Evolutionary conservation across 2,329 filamentous ascomycete species (phyloP).

Genomic region (Simplicillium aogashimaense): DNA sequence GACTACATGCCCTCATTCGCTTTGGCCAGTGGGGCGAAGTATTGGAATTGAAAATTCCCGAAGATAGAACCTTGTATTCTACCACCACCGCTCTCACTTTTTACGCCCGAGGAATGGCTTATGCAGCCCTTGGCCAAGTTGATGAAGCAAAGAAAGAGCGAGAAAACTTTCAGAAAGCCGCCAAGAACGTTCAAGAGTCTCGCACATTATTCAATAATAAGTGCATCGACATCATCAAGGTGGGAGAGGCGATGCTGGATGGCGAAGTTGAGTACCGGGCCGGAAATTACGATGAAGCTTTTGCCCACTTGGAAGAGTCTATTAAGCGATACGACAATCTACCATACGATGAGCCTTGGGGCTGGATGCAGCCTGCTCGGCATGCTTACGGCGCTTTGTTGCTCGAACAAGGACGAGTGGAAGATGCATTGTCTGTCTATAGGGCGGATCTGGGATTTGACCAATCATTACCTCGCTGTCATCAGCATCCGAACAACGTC

Average conservation of each 20-base stretch:
- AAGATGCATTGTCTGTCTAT: slow-evolving; percentile 48
- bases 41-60: slow-evolving; percentile 42
- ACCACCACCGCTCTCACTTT: slow-evolving; percentile 58
- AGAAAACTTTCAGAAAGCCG: slow-evolving; percentile 38
- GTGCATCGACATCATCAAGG: slow-evolving; percentile 46
- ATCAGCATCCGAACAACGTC: slow-evolving; percentile 62
- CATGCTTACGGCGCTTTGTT: slow-evolving; percentile 63
- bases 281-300: slow-evolving; percentile 47
- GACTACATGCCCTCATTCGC: slow-evolving; percentile 59
- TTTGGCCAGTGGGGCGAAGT: slow-evolving; percentile 67
- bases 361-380: slow-evolving; percentile 67
- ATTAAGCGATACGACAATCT: slow-evolving; percentile 52
- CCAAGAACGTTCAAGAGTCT: slow-evolving; percentile 40
- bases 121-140: slow-evolving; percentile 46
- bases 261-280: slow-evolving; percentile 65
- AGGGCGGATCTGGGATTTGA: slow-evolving; percentile 51
- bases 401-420: slow-evolving; percentile 52
- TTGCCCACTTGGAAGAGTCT: slow-evolving; percentile 44
- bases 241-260: slow-evolving; percentile 59
- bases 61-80: slow-evolving; percentile 53
- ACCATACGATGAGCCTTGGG: slow-evolving; percentile 67
- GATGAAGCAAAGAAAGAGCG: slow-evolving; percentile 43
- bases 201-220: slow-evolving; percentile 40
- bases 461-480: slow-evolving; percentile 49
- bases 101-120: slow-evolving; percentile 60